These are phyloP conservation scores for Polytolypa hystricis DNA, from an alignment of 2,329 filamentous ascomycete species.

Conservation along the genomic window DNA sequence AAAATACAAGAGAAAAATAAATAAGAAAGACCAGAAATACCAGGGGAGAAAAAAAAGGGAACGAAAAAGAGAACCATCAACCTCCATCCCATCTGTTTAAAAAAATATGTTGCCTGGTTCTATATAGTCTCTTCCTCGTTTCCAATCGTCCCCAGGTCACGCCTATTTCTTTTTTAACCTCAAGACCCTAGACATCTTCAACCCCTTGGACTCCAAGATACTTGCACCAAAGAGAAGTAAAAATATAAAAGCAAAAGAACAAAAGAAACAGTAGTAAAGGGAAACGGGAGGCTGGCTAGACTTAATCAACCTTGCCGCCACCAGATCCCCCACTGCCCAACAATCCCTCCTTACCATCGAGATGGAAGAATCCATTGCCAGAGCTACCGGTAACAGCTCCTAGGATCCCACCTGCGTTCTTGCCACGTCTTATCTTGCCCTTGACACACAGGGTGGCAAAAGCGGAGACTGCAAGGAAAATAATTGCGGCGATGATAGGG, in stretches of 20 bases:
- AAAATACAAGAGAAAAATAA: neutral
- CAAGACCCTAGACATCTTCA: neutral
- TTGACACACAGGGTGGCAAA: conserved; percentile 23
- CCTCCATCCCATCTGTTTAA: no score
- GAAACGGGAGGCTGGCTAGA: conserved; percentile 7
- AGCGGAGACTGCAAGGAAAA: conserved; percentile 27
- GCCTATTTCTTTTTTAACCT: neutral
- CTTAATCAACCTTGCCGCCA: conserved; percentile 39
- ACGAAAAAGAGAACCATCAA: neutral
- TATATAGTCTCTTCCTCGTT: no score
- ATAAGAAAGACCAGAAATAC: neutral
- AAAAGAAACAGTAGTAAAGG: neutral
- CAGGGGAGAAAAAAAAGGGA: neutral
- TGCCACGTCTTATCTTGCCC: conserved; percentile 19
- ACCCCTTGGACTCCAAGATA: neutral
- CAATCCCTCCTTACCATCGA: conserved; percentile 39
- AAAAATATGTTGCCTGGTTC: no score
- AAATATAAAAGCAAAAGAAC: neutral
- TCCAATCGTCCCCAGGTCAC: neutral
- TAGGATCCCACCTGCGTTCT: conserved; percentile 24
- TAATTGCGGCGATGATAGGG: conserved; percentile 31
- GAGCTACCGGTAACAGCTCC: conserved; percentile 20
- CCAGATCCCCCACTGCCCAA: conserved; percentile 27
- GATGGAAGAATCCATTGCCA: conserved; percentile 34
- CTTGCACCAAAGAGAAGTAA: neutral